Base-by-base conservation (phyloP, 2,329 filamentous ascomycete genomes). In the Stagonosporopsis cucurbitacearum region DNA sequence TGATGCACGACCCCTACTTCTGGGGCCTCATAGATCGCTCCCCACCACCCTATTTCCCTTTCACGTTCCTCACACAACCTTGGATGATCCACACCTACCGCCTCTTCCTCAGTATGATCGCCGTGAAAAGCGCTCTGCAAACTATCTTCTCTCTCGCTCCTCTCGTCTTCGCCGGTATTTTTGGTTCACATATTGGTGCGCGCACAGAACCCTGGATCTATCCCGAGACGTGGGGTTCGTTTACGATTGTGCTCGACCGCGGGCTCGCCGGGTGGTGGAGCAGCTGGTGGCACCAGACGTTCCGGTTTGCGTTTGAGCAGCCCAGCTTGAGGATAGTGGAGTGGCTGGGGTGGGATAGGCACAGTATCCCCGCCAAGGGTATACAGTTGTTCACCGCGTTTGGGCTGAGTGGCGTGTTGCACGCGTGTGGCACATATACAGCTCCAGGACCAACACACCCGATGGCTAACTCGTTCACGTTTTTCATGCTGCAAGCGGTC, bases 211-310 rank as follows among this genome's bases (percentile, higher is more conserved):
- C 84, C 2, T 89, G 85, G 84, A 78, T 87, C 58, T 88, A 88
- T 66, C 79, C 84, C 0, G 79, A 82, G n/a, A 74, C 77, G 12
- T 89, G 83, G 75, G 86, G 86, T 0, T 69, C 77, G 2, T 81
- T 82, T 59, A 35, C 66, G 0, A 75, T 80, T 23, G 80, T 93
- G 2, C 75, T 88, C 11, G 85, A 92, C 58, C 80, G 85, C 55
- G 93, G 94, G 0, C 79, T 97, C 2, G 82, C 84, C 0, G 93
- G 92, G 0, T 89, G 88, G 76, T 98, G 94, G 94, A 88, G 90
- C 40, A 81, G 80, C 20, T 94, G 87, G 82, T 97, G 94, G 94
- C 94, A 98, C 74, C 93, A 97, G 75, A 88, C 88, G 2, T 96
- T 96, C 77, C 88, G 92, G 0, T 83, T 86, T 51, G 86, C 85